A percentile compares a stretch with the other conserved stretches of the same genome.
Evolutionary conservation across 768 basidiomycete species (phyloP).

Genomic region (Phylloporus sp.): DNA sequence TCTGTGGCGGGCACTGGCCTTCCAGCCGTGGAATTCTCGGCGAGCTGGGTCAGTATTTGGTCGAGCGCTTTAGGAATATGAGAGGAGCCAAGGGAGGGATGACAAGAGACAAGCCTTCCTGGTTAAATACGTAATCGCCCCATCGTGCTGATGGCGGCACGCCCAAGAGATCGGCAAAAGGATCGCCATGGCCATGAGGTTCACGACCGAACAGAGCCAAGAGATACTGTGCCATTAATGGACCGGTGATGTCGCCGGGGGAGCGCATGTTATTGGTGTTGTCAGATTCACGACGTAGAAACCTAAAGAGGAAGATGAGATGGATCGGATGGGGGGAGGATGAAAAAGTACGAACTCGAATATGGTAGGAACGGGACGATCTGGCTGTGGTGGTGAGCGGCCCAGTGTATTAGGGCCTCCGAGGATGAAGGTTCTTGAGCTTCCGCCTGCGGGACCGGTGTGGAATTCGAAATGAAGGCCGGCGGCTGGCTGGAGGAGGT

Average conservation of each 20-base stretch:
- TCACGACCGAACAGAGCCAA: constrained; percentile 49
- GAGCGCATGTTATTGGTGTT: constrained; percentile 17
- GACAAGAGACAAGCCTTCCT: constrained; percentile 57
- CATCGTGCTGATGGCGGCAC: constrained; percentile 51
- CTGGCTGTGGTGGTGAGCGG: constrained; percentile 25
- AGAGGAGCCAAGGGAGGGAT: background rate
- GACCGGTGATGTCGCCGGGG: constrained; percentile 46
- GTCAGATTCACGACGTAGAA: constrained; percentile 28
- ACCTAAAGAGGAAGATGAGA: constrained; percentile 24
- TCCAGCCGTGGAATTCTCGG: constrained; percentile 71
- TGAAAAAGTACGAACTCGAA: constrained; percentile 42
- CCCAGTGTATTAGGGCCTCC: constrained; percentile 31
- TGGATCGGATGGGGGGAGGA: no score
- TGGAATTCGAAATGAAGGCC: constrained; percentile 36
- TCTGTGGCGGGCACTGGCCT: constrained; percentile 84
- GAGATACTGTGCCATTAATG: constrained; percentile 69
- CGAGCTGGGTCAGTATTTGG: constrained; percentile 80
- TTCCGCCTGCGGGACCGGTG: constrained; percentile 25
- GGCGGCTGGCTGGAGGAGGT: constrained; percentile 13
- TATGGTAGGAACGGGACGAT: constrained; percentile 36
- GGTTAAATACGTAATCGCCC: constrained; percentile 91
- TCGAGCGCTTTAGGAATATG: constrained; percentile 53
- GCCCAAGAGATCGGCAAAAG: constrained; percentile 40
- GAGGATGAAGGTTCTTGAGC: constrained; percentile 34
- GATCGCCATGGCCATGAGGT: constrained; percentile 33